Base-by-base conservation (phyloP, 345 rosid species). In the Euphorbia peplus region DNA sequence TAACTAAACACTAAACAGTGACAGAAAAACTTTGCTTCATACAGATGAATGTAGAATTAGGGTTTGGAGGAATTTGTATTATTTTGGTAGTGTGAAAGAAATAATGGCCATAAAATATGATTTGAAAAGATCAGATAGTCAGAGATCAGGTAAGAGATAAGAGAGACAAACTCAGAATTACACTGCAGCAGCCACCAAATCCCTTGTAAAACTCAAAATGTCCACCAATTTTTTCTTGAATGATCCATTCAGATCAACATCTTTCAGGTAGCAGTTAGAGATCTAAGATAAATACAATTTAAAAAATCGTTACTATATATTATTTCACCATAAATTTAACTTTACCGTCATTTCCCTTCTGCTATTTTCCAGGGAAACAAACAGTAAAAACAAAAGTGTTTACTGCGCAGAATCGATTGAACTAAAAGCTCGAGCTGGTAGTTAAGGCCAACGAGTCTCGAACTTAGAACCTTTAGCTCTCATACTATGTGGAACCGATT, bases 381-480 rank as follows among this genome's bases (percentile, higher is more conserved):
- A 44, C 50, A 44, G 15, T 44, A 11, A 5, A 44, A 44, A 32
- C 3, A 32, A 63, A n/a, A n/a, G 37, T 28, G 4, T 12, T 52
- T 9, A 8, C 14, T n/a, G 69, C 70, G 69, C 63, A 87, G 37
- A 3, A n/a, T n/a, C n/a, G n/a, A n/a, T n/a, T n/a, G n/a, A n/a
- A n/a, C n/a, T n/a, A n/a, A n/a, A n/a, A n/a, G n/a, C n/a, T n/a
- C n/a, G n/a, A n/a, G n/a, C n/a, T n/a, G n/a, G n/a, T n/a, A n/a
- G n/a, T n/a, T n/a, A n/a, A n/a, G n/a, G n/a, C n/a, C n/a, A n/a
- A n/a, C n/a, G n/a, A n/a, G n/a, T n/a, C n/a, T n/a, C n/a, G n/a
- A n/a, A n/a, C n/a, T n/a, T n/a, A n/a, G n/a, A n/a, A n/a, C n/a
- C n/a, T n/a, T n/a, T n/a, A n/a, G n/a, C n/a, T n/a, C n/a, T n/a